Conservation (phyloP, 495 filamentous ascomycete genomes). For the Penicillium pancosmium region DNA sequence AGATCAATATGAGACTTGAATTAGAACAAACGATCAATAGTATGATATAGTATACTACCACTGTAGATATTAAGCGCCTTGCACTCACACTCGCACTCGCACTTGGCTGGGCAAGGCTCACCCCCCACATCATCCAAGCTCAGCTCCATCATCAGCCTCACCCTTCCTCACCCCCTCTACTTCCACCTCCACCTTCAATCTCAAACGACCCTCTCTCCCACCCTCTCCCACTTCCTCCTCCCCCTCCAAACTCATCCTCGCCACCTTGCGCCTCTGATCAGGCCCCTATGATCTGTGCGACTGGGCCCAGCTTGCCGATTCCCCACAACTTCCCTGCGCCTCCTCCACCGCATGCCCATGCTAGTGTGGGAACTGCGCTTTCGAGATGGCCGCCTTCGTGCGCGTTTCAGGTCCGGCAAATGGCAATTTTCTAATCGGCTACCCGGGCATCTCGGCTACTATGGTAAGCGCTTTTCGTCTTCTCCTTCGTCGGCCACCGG, state of each 20-base stretch:
- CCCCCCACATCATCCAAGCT: conserved; percentile 2
- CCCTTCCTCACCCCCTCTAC: conserved; percentile 7
- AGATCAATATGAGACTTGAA: neutral
- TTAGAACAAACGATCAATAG: neutral
- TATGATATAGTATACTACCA: neutral
- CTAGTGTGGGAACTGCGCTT: conserved; percentile 42
- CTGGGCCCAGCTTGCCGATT: conserved; percentile 33
- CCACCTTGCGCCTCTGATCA: neutral
- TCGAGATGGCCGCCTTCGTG: conserved; percentile 84
- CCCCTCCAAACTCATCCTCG: neutral
- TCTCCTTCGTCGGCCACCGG: no score
- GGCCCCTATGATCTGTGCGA: conserved; percentile 40
- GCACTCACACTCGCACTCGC: neutral
- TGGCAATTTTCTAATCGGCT: conserved; percentile 93
- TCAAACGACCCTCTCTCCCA: neutral
- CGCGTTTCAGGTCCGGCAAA: conserved; percentile 97
- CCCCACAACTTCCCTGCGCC: conserved; percentile 36
- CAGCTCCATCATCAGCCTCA: conserved; percentile 10
- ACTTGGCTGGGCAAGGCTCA: neutral
- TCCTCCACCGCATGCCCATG: conserved; percentile 45
- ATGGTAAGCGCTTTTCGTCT: conserved; percentile 62
- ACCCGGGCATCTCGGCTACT: conserved; percentile 97
- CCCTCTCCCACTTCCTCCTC: neutral
- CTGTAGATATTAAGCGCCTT: neutral
- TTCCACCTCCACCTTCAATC: conserved; percentile 8